A percentile compares a stretch with the other conserved stretches of the same genome.
Conservation (phyloP, 345 rosid genomes). For the Viola odorata region DNA sequence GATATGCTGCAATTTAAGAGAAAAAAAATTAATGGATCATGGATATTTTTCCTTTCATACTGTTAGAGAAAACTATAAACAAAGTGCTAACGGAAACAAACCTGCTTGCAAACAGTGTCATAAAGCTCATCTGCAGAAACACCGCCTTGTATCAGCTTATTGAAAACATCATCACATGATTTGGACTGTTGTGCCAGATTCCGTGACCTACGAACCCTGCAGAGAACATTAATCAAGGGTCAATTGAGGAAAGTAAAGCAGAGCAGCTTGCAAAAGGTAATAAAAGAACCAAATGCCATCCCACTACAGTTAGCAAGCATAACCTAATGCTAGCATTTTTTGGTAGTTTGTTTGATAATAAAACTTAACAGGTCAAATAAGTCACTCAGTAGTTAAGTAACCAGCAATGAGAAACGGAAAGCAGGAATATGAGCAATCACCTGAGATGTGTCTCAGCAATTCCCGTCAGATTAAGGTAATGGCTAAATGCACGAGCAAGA, state of each 20-base stretch:
- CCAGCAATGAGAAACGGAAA: too few relatives aligned
- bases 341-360: not conserved
- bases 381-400: not conserved
- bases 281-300: not conserved
- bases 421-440: slow-evolving; percentile 23
- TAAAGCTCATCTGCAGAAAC: slow-evolving; percentile 73
- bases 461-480: slow-evolving; percentile 89
- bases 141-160: slow-evolving; percentile 73
- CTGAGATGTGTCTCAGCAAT: slow-evolving; percentile 95
- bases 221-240: slow-evolving; percentile 5
- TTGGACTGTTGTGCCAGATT: slow-evolving; percentile 51
- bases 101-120: slow-evolving; percentile 86
- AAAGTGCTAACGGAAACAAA: slow-evolving; percentile 14
- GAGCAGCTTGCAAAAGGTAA: not conserved
- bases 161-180: slow-evolving; percentile 92
- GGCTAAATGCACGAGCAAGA: slow-evolving; percentile 88
- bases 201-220: slow-evolving; percentile 71
- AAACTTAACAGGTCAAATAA: not conserved
- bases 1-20: slow-evolving; percentile 1
- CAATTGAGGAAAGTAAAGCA: not conserved
- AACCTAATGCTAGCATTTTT: not conserved
- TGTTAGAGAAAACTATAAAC: slow-evolving; percentile 2
- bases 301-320: not conserved
- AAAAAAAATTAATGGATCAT: too few relatives aligned
- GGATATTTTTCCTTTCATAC: not conserved